These are phyloP conservation scores for Cordyceps pruinosa DNA, from an alignment of 2,329 filamentous ascomycete genomes.

Conservation along the genomic window DNA sequence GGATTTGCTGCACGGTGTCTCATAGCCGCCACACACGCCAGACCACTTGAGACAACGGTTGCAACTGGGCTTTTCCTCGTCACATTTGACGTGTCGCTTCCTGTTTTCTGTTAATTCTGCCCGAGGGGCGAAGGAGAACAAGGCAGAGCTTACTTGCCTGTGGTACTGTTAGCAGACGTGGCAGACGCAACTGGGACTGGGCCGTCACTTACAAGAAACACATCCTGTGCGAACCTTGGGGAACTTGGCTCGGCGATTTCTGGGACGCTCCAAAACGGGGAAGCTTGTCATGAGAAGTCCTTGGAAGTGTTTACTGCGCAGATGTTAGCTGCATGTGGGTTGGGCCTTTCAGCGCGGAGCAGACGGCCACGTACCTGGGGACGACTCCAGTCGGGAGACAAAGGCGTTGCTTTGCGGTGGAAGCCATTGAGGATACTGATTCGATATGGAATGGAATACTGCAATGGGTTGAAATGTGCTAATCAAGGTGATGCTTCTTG, in stretches of 20 bases:
- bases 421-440: background rate
- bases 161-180: background rate
- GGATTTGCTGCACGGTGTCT: background rate
- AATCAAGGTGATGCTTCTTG: too few relatives aligned
- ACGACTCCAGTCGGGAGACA: background rate
- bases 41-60: constrained; percentile 29
- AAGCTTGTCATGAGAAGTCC: constrained; percentile 23
- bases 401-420: background rate
- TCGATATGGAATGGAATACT: background rate
- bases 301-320: constrained; percentile 3
- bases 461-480: too few relatives aligned
- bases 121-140: background rate
- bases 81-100: constrained; percentile 30
- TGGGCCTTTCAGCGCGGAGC: background rate
- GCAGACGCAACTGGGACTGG: background rate
- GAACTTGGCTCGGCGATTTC: constrained; percentile 24
- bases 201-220: constrained; percentile 24
- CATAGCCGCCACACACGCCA: constrained; percentile 29
- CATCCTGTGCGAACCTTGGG: constrained; percentile 27
- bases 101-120: constrained; percentile 14
- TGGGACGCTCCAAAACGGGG: constrained; percentile 23
- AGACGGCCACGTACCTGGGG: background rate
- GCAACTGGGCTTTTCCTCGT: constrained; percentile 29
- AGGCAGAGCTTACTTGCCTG: constrained; percentile 28
- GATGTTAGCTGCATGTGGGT: background rate